Evolutionary conservation across 2,329 filamentous ascomycete genomes (phyloP).

Genomic region (Sclerotinia subarctica): DNA sequence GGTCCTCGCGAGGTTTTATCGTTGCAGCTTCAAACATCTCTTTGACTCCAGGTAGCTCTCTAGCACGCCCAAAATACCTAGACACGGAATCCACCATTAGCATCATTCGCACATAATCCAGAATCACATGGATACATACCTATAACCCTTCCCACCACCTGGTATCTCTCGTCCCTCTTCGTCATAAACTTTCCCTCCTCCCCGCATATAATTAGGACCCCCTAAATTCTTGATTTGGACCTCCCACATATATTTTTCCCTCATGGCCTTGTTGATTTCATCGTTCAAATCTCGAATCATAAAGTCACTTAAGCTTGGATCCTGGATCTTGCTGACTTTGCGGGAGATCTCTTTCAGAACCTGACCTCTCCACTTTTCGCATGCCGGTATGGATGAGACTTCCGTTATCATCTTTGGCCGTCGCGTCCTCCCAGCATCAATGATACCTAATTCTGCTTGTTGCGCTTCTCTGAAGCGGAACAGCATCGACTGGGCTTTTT

Average conservation of each 20-base stretch:
- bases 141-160: conserved; percentile 82
- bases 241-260: conserved; percentile 99
- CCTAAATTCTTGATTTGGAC: conserved; percentile 91
- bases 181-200: conserved; percentile 51
- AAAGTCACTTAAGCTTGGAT: conserved; percentile 85
- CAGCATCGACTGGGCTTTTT: conserved; percentile 99
- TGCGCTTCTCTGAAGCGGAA: conserved; percentile 98
- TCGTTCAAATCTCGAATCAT: conserved; percentile 98
- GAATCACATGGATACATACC: conserved; percentile 57
- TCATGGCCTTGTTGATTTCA: conserved; percentile 98
- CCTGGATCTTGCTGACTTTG: conserved; percentile 95
- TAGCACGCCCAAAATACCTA: conserved; percentile 86
- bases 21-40: conserved; percentile 85
- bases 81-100: conserved; percentile 47
- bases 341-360: conserved; percentile 95
- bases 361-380: conserved; percentile 98
- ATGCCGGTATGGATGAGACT: conserved; percentile 76
- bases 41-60: conserved; percentile 89
- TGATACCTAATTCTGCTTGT: conserved; percentile 91
- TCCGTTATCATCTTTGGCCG: conserved; percentile 89
- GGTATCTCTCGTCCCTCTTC: conserved; percentile 55
- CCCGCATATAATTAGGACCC: conserved; percentile 79
- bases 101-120: background rate
- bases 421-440: conserved; percentile 85
- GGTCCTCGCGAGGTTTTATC: conserved; percentile 54